Evolutionary conservation across 148 eudicot genomes (phyloP), one percentile per base, ranked within the genome.

Genomic region (Arctostaphylos glauca): DNA sequence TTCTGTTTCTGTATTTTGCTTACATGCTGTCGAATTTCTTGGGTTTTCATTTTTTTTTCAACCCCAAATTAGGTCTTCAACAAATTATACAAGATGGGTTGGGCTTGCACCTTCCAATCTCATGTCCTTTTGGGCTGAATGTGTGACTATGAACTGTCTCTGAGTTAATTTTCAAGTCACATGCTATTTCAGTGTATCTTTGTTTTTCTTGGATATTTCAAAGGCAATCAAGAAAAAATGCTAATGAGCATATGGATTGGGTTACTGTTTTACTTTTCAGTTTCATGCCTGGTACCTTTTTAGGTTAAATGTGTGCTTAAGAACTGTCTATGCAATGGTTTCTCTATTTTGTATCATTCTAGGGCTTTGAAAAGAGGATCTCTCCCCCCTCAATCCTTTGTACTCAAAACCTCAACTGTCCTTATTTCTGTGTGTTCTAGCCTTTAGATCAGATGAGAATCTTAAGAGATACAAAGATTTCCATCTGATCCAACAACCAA

Each of bases 161-260:
- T 66, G 16, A 25, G 44, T 31, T 66, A 1, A 31, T 31, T 60
- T 66, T 43, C 15, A 5, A 0, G 38, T 31, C 38, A 1, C 38
- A 31, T 31, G 38, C 38, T 31, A n/a, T 44, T 14, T 52, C 52
- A 16, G 55, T 67, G 52, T 55, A 3, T 44, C 46, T 53, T 18
- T 25, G 67, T 68, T 80, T 76, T 10, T 70, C 74, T 75, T 84
- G 74, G 82, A 64, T 54, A 58, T 68, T 70, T 31, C 38, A 31
- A 31, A 31, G 38, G 38, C 38, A 31, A 31, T 31, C 38, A 31
- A 31, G 38, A 31, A 31, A 31, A 31, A 31, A 31, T 0, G 38
- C 38, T 31, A 31, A 31, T 59, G n/a, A 59, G 10, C 9, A 59
- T 59, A 7, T 44, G 2, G 50, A 25, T 16, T 5, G 19, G 41